A percentile compares a stretch with the other conserved stretches of the same genome.
Evolutionary conservation across 202 grass and related monocot genomes (phyloP).

Genomic region (Panicum virgatum): DNA sequence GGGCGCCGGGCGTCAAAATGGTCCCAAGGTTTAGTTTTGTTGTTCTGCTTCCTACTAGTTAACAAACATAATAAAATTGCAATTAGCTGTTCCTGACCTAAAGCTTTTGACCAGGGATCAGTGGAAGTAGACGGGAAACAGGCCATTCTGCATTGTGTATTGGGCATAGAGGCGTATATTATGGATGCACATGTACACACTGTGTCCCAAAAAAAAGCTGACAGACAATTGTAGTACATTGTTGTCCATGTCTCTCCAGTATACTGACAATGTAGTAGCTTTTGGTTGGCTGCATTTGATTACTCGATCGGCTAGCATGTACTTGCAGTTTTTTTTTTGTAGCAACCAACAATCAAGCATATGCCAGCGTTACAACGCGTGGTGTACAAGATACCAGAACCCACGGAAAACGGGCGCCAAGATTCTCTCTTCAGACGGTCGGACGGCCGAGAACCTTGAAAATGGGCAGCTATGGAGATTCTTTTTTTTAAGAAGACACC

Average conservation of each 20-base stretch:
- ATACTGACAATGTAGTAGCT: neutral
- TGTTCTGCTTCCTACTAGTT: neutral
- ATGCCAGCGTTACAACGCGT: neutral
- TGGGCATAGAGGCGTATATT: neutral
- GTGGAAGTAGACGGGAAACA: neutral
- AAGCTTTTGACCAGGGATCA: conserved; percentile 37
- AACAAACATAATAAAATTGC: neutral
- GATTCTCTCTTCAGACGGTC: neutral
- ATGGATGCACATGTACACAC: neutral
- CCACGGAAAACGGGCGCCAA: too few relatives aligned
- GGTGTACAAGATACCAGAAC: neutral
- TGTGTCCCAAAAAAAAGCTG: neutral
- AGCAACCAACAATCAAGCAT: neutral
- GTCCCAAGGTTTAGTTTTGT: neutral
- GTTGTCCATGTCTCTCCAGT: neutral
- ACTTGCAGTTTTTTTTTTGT: neutral
- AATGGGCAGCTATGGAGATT: too few relatives aligned
- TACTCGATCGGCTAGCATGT: neutral
- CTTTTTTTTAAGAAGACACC: too few relatives aligned
- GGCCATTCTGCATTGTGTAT: neutral
- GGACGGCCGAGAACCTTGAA: neutral
- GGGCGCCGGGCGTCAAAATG: neutral
- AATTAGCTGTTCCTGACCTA: conserved; percentile 32
- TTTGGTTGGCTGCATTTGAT: neutral
- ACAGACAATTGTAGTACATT: neutral